Base-by-base conservation (phyloP, 2,329 filamentous ascomycete genomes). In the Meredithiella fracta region DNA sequence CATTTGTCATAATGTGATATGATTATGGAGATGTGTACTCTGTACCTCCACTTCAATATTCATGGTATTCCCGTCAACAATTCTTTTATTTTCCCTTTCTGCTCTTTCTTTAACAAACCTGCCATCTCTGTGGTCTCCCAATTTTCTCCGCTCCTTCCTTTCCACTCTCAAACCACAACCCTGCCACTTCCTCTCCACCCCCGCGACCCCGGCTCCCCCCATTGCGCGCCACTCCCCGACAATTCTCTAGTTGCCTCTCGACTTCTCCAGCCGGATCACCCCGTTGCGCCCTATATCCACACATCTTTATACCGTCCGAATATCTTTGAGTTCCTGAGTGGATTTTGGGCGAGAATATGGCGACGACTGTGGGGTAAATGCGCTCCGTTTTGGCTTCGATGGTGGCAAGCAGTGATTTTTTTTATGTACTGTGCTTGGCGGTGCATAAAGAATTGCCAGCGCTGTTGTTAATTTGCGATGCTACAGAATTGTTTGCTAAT, bases 331-430 rank as follows among this genome's bases (percentile, higher is more conserved):
- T 34, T 34, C 11, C 11, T 34, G 5, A 9, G 2, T 15, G 9
- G 2, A 9, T 25, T 49, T 22, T 5, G 44, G n/a, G 17, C 22
- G 44, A 25, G 25, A 51, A 17, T 34, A 57, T 57, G 55, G 40
- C 55, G 51, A 57, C 55, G 26, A 57, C 55, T 31, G 22, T 44
- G 14, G 49, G 49, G 47, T 51, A 58, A 37, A 53, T 34, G 26
- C 23, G 20, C 52, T 42, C 22, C 22, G 38, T 25, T 26, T 42
- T 9, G 5, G 17, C 37, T 15, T 15, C 51, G 31, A 14, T 25
- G 23, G 38, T 37, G 23, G 8, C 8, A 15, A 7, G 8, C 40
- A n/a, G 8, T 22, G 40, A 44, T 44, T 44, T n/a, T 7, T n/a
- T 44, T 38, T 8, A 5, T 44, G 40, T 22, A 8, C 29, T 34